A percentile compares a stretch with the other conserved stretches of the same genome.
phyloP scores from a whole-genome alignment of 805 yeast species.

The Starmerella geochares region DNA sequence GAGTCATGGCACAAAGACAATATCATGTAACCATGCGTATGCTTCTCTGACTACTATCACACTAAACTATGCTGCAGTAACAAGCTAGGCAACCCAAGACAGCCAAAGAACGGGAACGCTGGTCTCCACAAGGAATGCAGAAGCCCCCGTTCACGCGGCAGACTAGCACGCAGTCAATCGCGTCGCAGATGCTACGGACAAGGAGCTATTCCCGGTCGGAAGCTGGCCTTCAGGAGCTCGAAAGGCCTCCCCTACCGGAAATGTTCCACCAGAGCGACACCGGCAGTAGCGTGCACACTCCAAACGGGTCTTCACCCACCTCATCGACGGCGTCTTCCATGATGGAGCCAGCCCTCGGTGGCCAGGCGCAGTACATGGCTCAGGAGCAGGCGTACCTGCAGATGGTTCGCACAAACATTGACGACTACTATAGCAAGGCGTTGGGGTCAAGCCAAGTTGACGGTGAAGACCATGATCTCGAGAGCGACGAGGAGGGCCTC shows the following conservation, averaged over 20 bases:
- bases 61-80: not conserved
- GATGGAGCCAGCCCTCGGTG: conserved; percentile 10
- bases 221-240: not conserved
- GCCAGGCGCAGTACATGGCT: conserved; percentile 39
- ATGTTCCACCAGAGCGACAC: not conserved
- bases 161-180: conserved; percentile 7
- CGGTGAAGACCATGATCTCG: conserved; percentile 19
- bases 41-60: not conserved
- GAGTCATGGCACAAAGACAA: not conserved
- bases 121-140: conserved; percentile 1
- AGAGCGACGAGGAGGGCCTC: conserved; percentile 23
- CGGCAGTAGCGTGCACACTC: conserved; percentile 2
- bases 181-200: conserved; percentile 9
- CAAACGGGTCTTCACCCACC: not conserved
- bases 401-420: conserved; percentile 51
- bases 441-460: conserved; percentile 20
- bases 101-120: not conserved
- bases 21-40: not conserved
- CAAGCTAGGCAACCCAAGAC: not conserved
- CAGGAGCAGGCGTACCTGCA: conserved; percentile 61
- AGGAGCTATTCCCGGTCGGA: conserved; percentile 7
- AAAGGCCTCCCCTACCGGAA: conserved; percentile 4
- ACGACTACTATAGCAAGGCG: conserved; percentile 41
- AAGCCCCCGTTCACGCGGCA: conserved; percentile 6
- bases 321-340: not conserved